A percentile compares a stretch with the other conserved stretches of the same genome.
These are phyloP conservation scores for Macroventuria anomochaeta DNA, from an alignment of 2,329 filamentous ascomycete genomes.

Conservation along the genomic window DNA sequence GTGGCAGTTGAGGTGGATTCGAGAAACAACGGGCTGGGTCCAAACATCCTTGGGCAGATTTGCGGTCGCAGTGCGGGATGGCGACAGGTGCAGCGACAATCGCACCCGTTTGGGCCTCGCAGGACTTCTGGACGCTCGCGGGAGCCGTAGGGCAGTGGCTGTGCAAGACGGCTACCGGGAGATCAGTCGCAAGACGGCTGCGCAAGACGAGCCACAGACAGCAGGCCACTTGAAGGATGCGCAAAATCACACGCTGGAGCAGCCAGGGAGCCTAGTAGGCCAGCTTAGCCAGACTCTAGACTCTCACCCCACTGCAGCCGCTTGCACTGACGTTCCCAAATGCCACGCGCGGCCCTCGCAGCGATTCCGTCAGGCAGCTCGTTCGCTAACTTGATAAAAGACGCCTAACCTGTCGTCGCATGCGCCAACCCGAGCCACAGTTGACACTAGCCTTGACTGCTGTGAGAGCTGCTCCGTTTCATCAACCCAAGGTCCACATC, in stretches of 20 bases:
- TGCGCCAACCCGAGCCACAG: slow-evolving; percentile 21
- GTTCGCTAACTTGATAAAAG: slow-evolving; percentile 47
- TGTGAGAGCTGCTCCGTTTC: slow-evolving; percentile 47
- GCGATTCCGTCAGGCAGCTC: slow-evolving; percentile 31
- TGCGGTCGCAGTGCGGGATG: slow-evolving; percentile 32
- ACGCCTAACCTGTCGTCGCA: slow-evolving; percentile 39
- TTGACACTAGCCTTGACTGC: slow-evolving; percentile 22
- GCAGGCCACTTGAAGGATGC: slow-evolving; percentile 21
- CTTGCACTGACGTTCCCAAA: slow-evolving; percentile 26
- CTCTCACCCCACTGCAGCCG: slow-evolving; percentile 28
- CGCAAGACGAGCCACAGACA: slow-evolving; percentile 20
- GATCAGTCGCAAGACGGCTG: slow-evolving; percentile 19
- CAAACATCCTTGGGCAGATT: slow-evolving; percentile 24
- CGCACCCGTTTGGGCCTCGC: slow-evolving; percentile 33
- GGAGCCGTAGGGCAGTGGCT: slow-evolving; percentile 46
- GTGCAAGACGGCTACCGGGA: slow-evolving; percentile 36
- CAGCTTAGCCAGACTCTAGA: slow-evolving; percentile 27
- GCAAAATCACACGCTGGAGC: slow-evolving; percentile 31
- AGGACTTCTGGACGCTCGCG: slow-evolving; percentile 36
- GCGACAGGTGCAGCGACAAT: slow-evolving; percentile 45
- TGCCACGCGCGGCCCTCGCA: slow-evolving; percentile 36
- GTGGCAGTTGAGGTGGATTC: slow-evolving; percentile 33
- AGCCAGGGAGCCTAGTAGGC: slow-evolving; percentile 25
- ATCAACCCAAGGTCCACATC: slow-evolving; percentile 35
- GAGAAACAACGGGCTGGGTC: slow-evolving; percentile 44